Conservation (phyloP, 2,329 filamentous ascomycete species). For the Lojkania enalia region DNA sequence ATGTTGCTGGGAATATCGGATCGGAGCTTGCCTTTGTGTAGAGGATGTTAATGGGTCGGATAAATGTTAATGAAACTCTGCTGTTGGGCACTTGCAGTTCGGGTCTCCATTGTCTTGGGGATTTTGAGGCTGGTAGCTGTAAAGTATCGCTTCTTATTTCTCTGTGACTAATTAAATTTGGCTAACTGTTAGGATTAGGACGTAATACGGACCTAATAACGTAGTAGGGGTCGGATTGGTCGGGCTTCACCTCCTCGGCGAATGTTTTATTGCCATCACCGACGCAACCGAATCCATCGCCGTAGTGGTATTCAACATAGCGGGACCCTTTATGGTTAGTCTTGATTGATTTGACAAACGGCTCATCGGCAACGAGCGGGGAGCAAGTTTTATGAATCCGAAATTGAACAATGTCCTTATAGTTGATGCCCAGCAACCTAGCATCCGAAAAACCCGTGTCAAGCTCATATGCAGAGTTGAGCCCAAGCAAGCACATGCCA, state of each 20-base stretch:
- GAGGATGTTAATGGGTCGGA: constrained; percentile 10
- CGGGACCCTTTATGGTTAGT: background rate
- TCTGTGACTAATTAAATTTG: constrained; percentile 1
- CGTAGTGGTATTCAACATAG: constrained; percentile 14
- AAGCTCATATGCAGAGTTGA: constrained; percentile 10
- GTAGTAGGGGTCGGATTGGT: too few species aligned
- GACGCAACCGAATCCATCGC: constrained; percentile 8
- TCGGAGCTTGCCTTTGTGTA: constrained; percentile 11
- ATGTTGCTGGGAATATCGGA: constrained; percentile 16
- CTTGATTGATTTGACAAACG: background rate
- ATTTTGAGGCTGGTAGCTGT: constrained; percentile 2
- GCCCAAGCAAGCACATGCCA: constrained; percentile 6
- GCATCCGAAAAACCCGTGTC: constrained; percentile 11
- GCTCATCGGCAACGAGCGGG: constrained; percentile 5
- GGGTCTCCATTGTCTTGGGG: constrained; percentile 8
- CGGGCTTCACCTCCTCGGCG: constrained; percentile 9
- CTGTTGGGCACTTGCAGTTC: constrained; percentile 13
- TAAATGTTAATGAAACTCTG: constrained; percentile 12
- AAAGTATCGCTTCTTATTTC: constrained; percentile 10
- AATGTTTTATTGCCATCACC: constrained; percentile 11
- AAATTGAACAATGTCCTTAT: constrained; percentile 10
- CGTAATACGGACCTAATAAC: background rate
- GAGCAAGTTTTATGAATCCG: constrained; percentile 13
- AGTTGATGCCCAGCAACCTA: constrained; percentile 12
- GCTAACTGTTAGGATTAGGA: background rate